Conservation (phyloP, 768 basidiomycete species). For the Auricularia sp. region DNA sequence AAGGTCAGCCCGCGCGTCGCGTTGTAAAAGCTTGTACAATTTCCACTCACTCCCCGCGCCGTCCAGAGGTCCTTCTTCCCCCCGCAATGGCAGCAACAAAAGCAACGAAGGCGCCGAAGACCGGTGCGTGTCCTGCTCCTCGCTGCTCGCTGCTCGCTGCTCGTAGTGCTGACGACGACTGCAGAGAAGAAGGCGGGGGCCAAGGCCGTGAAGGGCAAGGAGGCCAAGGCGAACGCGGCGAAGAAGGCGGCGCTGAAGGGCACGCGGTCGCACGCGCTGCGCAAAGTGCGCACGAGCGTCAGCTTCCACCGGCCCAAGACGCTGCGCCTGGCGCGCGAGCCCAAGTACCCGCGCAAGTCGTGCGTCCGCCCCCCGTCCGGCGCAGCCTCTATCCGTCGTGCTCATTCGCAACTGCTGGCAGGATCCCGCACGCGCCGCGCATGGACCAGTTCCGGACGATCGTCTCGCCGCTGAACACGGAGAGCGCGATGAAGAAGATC, state of each 20-base stretch:
- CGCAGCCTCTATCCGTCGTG: constrained; percentile 58
- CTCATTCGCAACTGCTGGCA: constrained; percentile 36
- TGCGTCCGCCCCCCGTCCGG: neutral
- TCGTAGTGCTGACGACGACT: neutral
- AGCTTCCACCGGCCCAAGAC: constrained; percentile 97
- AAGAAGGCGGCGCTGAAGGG: constrained; percentile 96
- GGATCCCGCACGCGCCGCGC: constrained; percentile 77
- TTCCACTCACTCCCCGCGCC: neutral
- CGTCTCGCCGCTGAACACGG: constrained; percentile 88
- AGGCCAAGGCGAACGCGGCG: constrained; percentile 77
- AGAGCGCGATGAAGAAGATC: constrained; percentile 99
- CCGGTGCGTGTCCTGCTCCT: constrained; percentile 38
- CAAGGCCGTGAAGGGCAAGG: constrained; percentile 3
- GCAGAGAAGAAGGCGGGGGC: neutral
- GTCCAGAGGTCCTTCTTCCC: neutral
- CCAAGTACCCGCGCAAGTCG: constrained; percentile 21
- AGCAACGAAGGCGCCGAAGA: constrained; percentile 49
- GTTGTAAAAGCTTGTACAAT: neutral
- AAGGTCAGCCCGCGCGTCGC: neutral
- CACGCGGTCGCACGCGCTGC: constrained; percentile 57
- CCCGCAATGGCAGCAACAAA: constrained; percentile 57
- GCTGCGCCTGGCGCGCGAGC: constrained; percentile 68
- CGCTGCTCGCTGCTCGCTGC: too few relatives aligned
- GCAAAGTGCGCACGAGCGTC: constrained; percentile 78
- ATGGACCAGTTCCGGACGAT: constrained; percentile 98